Conservation (phyloP, 2,329 filamentous ascomycete species). For the Cytospora leucostoma region DNA sequence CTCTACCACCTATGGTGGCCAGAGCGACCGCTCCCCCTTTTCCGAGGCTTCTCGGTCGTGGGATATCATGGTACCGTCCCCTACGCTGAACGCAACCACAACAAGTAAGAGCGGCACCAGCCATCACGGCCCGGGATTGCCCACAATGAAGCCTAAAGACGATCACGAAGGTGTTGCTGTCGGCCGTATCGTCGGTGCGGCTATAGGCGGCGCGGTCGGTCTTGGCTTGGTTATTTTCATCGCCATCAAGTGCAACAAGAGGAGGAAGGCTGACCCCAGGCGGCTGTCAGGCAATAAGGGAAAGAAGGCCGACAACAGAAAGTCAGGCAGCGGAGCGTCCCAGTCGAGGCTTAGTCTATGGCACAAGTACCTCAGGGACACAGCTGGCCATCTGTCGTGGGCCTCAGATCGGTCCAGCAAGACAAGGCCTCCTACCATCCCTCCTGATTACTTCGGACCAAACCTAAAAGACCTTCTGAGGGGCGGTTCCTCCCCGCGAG, state of each 20-base stretch:
- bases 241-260: neutral
- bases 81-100: neutral
- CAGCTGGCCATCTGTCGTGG: neutral
- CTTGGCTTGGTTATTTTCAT: neutral
- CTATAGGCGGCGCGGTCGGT: neutral
- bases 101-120: neutral
- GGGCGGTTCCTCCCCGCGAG: neutral
- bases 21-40: conserved; percentile 8
- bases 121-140: neutral
- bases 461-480: neutral
- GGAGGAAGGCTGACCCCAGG: neutral
- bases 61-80: conserved; percentile 1
- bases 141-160: neutral
- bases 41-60: conserved; percentile 9
- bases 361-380: neutral
- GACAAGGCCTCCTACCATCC: neutral
- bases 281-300: neutral
- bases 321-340: neutral
- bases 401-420: neutral
- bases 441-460: neutral
- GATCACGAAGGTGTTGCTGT: neutral
- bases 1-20: conserved; percentile 2
- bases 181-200: neutral
- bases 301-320: neutral
- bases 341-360: neutral